Conservation (phyloP, 176 grass and related monocot species). For the Tillandsia leiboldiana region DNA sequence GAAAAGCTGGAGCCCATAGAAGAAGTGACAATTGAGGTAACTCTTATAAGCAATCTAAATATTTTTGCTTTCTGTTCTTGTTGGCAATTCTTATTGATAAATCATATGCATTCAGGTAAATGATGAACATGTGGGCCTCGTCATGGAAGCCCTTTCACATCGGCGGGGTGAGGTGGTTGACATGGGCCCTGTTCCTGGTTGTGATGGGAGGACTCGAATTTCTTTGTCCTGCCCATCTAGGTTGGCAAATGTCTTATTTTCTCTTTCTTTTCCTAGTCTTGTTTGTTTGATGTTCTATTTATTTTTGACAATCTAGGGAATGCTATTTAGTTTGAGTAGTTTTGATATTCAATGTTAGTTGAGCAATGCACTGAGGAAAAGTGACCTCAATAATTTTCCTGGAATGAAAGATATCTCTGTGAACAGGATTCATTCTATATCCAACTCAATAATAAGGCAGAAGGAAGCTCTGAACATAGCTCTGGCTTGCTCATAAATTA, state of each 20-base stretch:
- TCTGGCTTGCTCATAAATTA: background rate
- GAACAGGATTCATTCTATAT: too few species aligned
- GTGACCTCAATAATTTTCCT: too few species aligned
- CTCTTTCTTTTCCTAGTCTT: conserved; percentile 4
- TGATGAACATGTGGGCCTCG: conserved; percentile 91
- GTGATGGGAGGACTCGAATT: conserved; percentile 62
- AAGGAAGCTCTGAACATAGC: too few species aligned
- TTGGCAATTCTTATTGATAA: conserved; percentile 22
- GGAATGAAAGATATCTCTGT: too few species aligned
- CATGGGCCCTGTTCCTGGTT: conserved; percentile 92
- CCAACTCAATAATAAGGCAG: too few species aligned
- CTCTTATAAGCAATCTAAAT: conserved; percentile 13
- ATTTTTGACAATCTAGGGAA: background rate
- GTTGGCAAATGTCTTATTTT: conserved; percentile 21
- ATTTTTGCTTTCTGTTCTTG: conserved; percentile 15
- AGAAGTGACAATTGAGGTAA: conserved; percentile 99
- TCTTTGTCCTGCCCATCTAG: conserved; percentile 97
- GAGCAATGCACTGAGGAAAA: too few species aligned
- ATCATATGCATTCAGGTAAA: conserved; percentile 56
- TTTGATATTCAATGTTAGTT: too few species aligned
- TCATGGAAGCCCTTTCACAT: conserved; percentile 86
- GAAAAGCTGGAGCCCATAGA: conserved; percentile 86
- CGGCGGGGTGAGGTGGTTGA: conserved; percentile 79
- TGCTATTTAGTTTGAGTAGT: background rate
- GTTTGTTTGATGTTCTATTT: background rate